Evolutionary conservation across 495 filamentous ascomycete species (phyloP).

Genomic region (Cercophora scortea): DNA sequence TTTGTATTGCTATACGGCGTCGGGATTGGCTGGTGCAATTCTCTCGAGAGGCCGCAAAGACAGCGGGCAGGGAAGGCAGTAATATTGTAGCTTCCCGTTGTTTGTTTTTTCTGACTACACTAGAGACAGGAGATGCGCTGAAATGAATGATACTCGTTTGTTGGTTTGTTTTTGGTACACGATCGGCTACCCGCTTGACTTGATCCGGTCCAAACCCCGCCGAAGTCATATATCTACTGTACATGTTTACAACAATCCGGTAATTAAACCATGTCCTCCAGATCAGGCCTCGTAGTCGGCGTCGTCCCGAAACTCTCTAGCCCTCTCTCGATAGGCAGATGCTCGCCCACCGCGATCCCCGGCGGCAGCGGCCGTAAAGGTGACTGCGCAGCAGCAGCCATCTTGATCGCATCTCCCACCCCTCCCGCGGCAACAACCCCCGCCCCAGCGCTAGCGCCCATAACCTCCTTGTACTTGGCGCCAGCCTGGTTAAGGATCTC

Average conservation of each 20-base stretch:
- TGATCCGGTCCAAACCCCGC: too few species aligned
- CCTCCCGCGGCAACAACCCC: conserved; percentile 4
- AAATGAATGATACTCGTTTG: neutral
- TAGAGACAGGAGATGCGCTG: neutral
- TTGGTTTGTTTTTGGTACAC: neutral
- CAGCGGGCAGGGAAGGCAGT: neutral
- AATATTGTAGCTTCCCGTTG: neutral
- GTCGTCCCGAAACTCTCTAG: conserved; percentile 59
- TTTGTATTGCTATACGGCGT: neutral
- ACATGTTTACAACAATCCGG: too few species aligned
- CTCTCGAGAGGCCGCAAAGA: neutral
- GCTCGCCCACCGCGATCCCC: conserved; percentile 13
- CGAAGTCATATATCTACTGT: too few species aligned
- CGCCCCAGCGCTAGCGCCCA: conserved; percentile 22
- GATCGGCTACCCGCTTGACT: too few species aligned
- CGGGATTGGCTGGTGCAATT: neutral
- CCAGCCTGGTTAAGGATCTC: conserved; percentile 72
- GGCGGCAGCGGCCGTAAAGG: conserved; percentile 20
- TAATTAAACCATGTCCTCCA: too few species aligned
- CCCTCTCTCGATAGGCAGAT: conserved; percentile 39
- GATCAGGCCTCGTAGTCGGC: conserved; percentile 32
- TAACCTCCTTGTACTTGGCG: conserved; percentile 53
- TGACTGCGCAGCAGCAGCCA: conserved; percentile 15
- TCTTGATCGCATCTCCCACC: conserved; percentile 2
- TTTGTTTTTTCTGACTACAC: neutral